Percentiles rank a stretch among this genome's conserved stretches.
Evolutionary conservation across 1,139 yeast species (phyloP).

Genomic region (Arxiozyma slooffiae): DNA sequence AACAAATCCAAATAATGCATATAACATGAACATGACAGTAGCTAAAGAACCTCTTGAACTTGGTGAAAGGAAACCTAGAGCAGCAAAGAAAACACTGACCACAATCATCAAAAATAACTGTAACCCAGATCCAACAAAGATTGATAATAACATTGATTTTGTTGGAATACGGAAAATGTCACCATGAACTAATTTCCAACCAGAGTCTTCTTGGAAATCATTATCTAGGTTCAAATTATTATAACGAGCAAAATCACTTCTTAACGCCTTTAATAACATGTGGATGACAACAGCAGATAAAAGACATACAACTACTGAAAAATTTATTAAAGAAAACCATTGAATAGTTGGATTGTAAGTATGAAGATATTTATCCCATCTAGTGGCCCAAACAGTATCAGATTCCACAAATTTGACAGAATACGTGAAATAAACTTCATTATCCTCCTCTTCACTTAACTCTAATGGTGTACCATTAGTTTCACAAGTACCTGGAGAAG

Average conservation of each 20-base stretch:
- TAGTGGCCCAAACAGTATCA: slow-evolving; percentile 88
- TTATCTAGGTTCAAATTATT: slow-evolving; percentile 82
- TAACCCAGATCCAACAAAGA: slow-evolving; percentile 78
- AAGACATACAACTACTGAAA: slow-evolving; percentile 68
- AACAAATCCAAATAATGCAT: slow-evolving; percentile 65
- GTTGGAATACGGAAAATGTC: slow-evolving; percentile 87
- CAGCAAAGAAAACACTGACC: slow-evolving; percentile 69
- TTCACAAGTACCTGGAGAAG: slow-evolving; percentile 31
- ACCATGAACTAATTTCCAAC: slow-evolving; percentile 95
- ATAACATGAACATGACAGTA: slow-evolving; percentile 78
- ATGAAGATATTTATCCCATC: slow-evolving; percentile 96
- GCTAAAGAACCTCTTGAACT: slow-evolving; percentile 89
- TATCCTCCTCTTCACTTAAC: slow-evolving; percentile 34
- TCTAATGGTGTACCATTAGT: slow-evolving; percentile 36
- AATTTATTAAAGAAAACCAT: slow-evolving; percentile 87
- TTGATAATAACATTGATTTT: slow-evolving; percentile 60
- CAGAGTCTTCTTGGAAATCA: slow-evolving; percentile 85
- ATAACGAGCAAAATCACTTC: slow-evolving; percentile 77
- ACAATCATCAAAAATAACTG: slow-evolving; percentile 74
- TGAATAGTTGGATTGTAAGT: slow-evolving; percentile 88
- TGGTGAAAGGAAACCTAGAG: slow-evolving; percentile 84
- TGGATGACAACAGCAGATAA: slow-evolving; percentile 74
- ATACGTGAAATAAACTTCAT: slow-evolving; percentile 48
- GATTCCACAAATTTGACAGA: slow-evolving; percentile 59
- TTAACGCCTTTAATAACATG: slow-evolving; percentile 68